A percentile compares a stretch with the other conserved stretches of the same genome.
These are phyloP conservation scores for Phragmites australis DNA, from an alignment of 176 grass and related monocot genomes.

Conservation along the genomic window DNA sequence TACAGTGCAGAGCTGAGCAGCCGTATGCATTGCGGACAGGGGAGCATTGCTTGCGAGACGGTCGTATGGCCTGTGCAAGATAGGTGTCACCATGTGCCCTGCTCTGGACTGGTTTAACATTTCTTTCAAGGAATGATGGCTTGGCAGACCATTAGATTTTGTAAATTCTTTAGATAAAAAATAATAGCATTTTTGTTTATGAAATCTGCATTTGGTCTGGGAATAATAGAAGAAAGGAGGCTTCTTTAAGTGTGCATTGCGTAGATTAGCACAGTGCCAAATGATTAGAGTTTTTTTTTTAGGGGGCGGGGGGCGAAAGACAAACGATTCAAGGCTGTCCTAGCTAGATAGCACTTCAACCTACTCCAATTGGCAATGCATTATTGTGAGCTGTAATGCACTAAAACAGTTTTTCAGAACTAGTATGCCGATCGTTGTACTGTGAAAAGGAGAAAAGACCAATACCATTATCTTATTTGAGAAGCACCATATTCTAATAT, in stretches of 20 bases:
- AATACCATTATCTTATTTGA: background rate
- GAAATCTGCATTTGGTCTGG: background rate
- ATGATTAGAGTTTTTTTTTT: no score
- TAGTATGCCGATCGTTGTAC: background rate
- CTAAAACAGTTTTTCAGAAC: slow-evolving; percentile 14
- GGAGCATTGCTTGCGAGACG: slow-evolving; percentile 34
- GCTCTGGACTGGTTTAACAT: slow-evolving; percentile 37
- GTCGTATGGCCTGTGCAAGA: slow-evolving; percentile 12
- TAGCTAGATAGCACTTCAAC: slow-evolving; percentile 44
- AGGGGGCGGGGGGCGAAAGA: no score
- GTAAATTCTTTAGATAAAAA: background rate
- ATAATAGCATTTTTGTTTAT: background rate
- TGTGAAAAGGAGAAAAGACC: background rate
- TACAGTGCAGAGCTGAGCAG: slow-evolving; percentile 18
- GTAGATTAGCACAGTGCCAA: slow-evolving; percentile 9
- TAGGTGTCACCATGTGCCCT: slow-evolving; percentile 43
- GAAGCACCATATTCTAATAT: background rate
- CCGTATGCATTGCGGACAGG: slow-evolving; percentile 6
- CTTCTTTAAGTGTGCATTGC: slow-evolving; percentile 14
- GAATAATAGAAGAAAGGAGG: background rate
- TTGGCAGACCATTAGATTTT: background rate
- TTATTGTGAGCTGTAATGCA: slow-evolving; percentile 33
- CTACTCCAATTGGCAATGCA: slow-evolving; percentile 26
- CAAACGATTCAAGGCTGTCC: background rate
- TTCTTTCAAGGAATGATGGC: background rate